These are phyloP conservation scores for Peziza echinospora DNA, from an alignment of 495 filamentous ascomycete species.

Conservation along the genomic window DNA sequence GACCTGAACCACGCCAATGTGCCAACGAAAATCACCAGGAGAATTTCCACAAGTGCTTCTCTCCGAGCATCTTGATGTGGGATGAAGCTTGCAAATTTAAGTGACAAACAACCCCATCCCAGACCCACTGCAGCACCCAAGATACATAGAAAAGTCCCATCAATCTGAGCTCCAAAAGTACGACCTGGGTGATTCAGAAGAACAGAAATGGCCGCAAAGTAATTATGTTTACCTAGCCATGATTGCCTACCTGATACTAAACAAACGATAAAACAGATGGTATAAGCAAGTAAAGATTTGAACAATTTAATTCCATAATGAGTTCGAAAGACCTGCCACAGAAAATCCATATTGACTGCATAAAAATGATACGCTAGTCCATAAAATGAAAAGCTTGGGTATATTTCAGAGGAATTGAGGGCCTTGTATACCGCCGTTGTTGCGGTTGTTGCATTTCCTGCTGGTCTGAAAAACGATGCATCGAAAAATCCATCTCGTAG, in stretches of 20 bases:
- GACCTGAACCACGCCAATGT: constrained; percentile 30
- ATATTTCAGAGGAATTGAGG: too few species aligned
- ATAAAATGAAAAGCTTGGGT: too few species aligned
- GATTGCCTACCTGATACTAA: constrained; percentile 25
- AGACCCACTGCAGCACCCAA: constrained; percentile 34
- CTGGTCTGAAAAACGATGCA: constrained; percentile 31
- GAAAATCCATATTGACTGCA: constrained; percentile 21
- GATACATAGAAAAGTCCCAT: constrained; percentile 31
- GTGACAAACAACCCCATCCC: constrained; percentile 31
- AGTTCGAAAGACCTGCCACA: constrained; percentile 21
- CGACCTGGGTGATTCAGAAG: constrained; percentile 34
- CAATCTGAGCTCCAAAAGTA: constrained; percentile 33
- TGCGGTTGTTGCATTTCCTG: too few species aligned
- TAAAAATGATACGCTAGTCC: too few species aligned
- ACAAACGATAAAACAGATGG: constrained; percentile 32
- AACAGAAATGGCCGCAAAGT: constrained; percentile 31
- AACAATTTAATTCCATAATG: constrained; percentile 25
- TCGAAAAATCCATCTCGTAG: constrained; percentile 39
- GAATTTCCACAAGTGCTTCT: constrained; percentile 31
- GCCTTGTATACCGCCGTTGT: too few species aligned
- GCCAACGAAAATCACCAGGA: constrained; percentile 31
- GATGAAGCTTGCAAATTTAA: constrained; percentile 31
- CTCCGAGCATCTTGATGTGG: constrained; percentile 24
- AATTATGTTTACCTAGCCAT: constrained; percentile 31
- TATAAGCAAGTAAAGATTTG: constrained; percentile 32